A percentile compares a stretch with the other conserved stretches of the same genome.
phyloP scores from a whole-genome alignment of 768 basidiomycete genomes.

The Suillus bovinus region DNA sequence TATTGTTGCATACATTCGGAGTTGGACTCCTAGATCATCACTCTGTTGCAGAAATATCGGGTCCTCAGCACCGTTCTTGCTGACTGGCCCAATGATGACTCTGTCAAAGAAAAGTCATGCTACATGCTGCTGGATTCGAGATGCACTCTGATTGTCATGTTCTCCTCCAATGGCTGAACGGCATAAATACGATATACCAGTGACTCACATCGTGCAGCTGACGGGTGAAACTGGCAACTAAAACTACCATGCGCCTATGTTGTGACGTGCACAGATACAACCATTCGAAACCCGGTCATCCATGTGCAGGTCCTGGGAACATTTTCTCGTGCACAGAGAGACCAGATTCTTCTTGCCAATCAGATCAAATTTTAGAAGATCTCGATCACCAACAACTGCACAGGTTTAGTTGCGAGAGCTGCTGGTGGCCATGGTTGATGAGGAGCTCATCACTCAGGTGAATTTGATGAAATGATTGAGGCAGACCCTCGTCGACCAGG shows the following conservation, averaged over 20 bases:
- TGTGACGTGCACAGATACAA: conserved; percentile 2
- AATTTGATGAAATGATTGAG: conserved; percentile 15
- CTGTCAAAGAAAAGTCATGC: conserved; percentile 8
- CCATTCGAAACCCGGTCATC: not conserved
- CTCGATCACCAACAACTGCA: conserved; percentile 18
- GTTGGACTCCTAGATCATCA: not conserved
- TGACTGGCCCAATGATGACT: conserved; percentile 11
- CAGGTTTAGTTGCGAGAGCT: conserved; percentile 16
- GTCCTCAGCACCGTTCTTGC: not conserved
- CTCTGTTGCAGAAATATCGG: no score
- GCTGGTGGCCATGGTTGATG: conserved; percentile 18
- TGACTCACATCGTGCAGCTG: conserved; percentile 8
- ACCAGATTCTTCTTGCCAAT: conserved; percentile 12
- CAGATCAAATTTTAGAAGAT: conserved; percentile 13
- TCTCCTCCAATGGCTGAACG: conserved; percentile 10
- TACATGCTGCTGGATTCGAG: conserved; percentile 21
- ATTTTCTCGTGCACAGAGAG: conserved; percentile 15
- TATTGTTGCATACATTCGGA: not conserved
- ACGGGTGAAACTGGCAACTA: conserved; percentile 11
- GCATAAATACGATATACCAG: not conserved
- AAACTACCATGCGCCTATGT: conserved; percentile 6
- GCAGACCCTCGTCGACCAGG: conserved; percentile 15
- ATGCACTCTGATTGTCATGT: conserved; percentile 3
- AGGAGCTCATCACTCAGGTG: conserved; percentile 14
- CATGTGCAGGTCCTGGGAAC: not conserved